Conservation (phyloP, 768 basidiomycete genomes). For the Phaffia australis region DNA sequence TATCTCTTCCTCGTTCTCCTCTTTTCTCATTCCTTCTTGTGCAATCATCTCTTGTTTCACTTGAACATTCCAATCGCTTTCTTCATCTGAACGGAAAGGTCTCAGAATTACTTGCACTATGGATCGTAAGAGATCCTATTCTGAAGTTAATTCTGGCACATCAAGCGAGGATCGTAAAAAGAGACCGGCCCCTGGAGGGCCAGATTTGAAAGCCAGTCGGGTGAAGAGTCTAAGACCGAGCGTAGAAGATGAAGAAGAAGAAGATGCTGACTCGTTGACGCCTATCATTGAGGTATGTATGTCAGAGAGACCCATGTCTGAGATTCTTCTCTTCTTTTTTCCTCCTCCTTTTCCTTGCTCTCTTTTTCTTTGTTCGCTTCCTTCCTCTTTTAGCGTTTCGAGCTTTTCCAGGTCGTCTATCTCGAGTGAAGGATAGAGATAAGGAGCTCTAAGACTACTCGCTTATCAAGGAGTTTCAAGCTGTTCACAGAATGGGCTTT, state of each 20-base stretch:
- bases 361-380: background rate
- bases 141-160: background rate
- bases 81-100: no score
- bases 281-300: conserved; percentile 18
- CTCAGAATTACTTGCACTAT: background rate
- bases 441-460: no score
- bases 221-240: background rate
- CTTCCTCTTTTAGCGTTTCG: no score
- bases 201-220: background rate
- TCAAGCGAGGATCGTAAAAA: conserved; percentile 5
- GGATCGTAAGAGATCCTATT: conserved; percentile 14
- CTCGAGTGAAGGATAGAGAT: no score
- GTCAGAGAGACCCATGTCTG: no score
- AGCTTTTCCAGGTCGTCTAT: no score
- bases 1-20: no score
- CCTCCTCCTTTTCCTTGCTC: background rate
- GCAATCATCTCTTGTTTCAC: background rate
- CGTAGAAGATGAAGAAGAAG: conserved; percentile 20
- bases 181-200: background rate
- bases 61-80: no score
- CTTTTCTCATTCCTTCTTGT: background rate
- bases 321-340: background rate
- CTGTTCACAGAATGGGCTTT: no score
- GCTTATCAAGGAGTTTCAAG: no score
- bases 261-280: conserved; percentile 14